Percentiles rank a stretch among this genome's conserved stretches.
Conservation (phyloP, 352 stramenopile species). For the Globisporangium nunn region DNA sequence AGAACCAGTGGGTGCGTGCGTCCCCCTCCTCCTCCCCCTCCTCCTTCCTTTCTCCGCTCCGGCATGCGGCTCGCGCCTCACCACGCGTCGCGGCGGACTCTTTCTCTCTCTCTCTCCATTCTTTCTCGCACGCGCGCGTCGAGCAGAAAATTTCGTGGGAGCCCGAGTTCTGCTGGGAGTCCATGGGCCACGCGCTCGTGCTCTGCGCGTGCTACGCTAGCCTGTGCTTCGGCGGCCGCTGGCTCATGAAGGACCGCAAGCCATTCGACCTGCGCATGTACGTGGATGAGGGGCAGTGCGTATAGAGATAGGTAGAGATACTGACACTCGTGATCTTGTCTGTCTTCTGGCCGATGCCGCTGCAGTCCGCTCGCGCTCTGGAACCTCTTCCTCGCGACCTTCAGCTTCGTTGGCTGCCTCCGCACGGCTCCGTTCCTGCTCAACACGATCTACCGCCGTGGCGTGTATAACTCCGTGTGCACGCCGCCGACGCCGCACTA, state of each 20-base stretch:
- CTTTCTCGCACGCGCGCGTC: too few relatives aligned
- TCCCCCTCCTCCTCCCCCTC: not conserved
- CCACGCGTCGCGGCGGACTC: too few relatives aligned
- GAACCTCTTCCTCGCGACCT: slow-evolving; percentile 73
- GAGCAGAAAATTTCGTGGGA: slow-evolving; percentile 57
- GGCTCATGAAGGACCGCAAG: slow-evolving; percentile 72
- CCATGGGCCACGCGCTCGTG: slow-evolving; percentile 45
- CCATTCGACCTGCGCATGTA: slow-evolving; percentile 78
- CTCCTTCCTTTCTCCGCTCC: not conserved
- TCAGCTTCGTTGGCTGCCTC: slow-evolving; percentile 72
- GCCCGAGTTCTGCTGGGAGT: slow-evolving; percentile 58
- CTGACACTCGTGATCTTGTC: not conserved
- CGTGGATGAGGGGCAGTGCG: slow-evolving; percentile 1
- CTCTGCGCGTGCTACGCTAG: slow-evolving; percentile 65
- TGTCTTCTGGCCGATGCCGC: not conserved
- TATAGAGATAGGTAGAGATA: too few relatives aligned
- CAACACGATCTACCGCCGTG: slow-evolving; percentile 67
- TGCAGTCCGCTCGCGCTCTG: slow-evolving; percentile 60
- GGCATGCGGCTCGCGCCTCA: too few relatives aligned
- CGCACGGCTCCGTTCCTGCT: slow-evolving; percentile 78
- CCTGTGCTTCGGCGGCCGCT: slow-evolving; percentile 70
- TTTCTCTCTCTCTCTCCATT: too few relatives aligned
- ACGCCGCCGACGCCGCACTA: slow-evolving; percentile 61
- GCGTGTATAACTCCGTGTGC: slow-evolving; percentile 82
- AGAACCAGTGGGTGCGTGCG: slow-evolving; percentile 51